Percentiles rank a stretch among this genome's conserved stretches.
phyloP scores from a whole-genome alignment of 1,139 yeast genomes.

The Saccharomyces hybrid region DNA sequence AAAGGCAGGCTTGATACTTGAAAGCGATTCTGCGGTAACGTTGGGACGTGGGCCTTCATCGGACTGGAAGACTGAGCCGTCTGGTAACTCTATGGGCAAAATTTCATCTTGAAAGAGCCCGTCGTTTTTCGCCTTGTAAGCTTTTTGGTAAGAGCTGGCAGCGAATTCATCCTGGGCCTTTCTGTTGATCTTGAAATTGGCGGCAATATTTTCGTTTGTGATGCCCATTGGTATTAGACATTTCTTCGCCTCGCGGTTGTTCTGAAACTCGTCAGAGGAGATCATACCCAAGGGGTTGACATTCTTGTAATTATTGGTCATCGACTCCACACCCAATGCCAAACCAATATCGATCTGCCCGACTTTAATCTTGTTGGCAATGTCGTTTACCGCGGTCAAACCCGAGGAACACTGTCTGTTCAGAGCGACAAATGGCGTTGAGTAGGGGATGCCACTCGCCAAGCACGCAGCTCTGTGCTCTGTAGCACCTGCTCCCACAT shows the following conservation, averaged over 20 bases:
- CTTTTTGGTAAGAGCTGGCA: constrained; percentile 77
- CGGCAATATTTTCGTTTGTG: constrained; percentile 72
- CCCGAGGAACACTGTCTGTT: constrained; percentile 96
- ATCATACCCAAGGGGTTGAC: constrained; percentile 53
- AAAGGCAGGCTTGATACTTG: constrained; percentile 83
- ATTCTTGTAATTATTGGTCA: constrained; percentile 80
- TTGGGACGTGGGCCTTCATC: constrained; percentile 92
- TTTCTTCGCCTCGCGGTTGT: constrained; percentile 45
- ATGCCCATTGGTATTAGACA: constrained; percentile 89
- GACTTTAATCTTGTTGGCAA: constrained; percentile 76
- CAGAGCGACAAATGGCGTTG: constrained; percentile 72
- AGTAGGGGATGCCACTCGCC: constrained; percentile 64
- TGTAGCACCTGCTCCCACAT: constrained; percentile 85
- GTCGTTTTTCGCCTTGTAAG: constrained; percentile 62
- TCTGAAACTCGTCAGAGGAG: constrained; percentile 41
- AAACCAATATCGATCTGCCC: constrained; percentile 90
- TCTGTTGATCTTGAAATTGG: constrained; percentile 57
- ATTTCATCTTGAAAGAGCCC: constrained; percentile 82
- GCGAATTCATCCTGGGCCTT: constrained; percentile 79
- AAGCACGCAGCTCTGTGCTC: constrained; percentile 83
- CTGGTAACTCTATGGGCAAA: constrained; percentile 50
- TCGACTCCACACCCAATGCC: constrained; percentile 89
- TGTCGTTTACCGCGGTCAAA: constrained; percentile 77
- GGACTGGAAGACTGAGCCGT: constrained; percentile 43
- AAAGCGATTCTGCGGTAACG: constrained; percentile 69